phyloP scores from a whole-genome alignment of 768 basidiomycete species.

The Rhodotorula toruloides region DNA sequence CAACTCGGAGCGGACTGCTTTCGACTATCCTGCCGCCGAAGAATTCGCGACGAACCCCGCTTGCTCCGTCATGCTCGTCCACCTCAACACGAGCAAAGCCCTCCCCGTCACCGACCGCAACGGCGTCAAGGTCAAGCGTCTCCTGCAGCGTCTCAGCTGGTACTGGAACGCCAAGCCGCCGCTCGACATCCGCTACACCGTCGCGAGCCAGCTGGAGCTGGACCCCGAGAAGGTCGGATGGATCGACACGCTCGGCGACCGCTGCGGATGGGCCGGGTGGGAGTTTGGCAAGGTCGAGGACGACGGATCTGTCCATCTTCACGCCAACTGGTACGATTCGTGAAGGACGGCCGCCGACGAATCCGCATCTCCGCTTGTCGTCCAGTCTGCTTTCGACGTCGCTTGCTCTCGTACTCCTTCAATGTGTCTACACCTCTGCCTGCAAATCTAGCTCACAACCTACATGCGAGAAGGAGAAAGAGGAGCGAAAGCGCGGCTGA shows the following conservation, averaged over 20 bases:
- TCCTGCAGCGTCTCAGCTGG: neutral
- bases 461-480: too few species aligned
- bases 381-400: too few species aligned
- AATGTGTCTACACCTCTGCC: too few species aligned
- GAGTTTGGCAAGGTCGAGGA: neutral
- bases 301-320: neutral
- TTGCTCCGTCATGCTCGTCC: neutral
- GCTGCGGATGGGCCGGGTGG: neutral
- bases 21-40: neutral
- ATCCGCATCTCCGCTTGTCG: neutral
- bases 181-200: rapidly evolving
- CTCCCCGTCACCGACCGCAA: neutral
- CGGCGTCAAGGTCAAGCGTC: neutral
- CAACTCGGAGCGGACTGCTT: neutral
- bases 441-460: too few species aligned
- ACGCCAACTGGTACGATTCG: neutral
- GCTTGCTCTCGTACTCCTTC: too few species aligned
- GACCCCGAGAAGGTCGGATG: neutral
- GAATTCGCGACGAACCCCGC: neutral
- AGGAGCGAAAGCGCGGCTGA: too few species aligned
- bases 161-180: neutral
- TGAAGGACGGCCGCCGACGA: neutral
- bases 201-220: neutral
- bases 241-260: neutral
- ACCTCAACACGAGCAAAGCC: neutral